Evolutionary conservation across 768 basidiomycete genomes (phyloP), one percentile per base, ranked within the genome.

Genomic region (Leccinum uliginosum): DNA sequence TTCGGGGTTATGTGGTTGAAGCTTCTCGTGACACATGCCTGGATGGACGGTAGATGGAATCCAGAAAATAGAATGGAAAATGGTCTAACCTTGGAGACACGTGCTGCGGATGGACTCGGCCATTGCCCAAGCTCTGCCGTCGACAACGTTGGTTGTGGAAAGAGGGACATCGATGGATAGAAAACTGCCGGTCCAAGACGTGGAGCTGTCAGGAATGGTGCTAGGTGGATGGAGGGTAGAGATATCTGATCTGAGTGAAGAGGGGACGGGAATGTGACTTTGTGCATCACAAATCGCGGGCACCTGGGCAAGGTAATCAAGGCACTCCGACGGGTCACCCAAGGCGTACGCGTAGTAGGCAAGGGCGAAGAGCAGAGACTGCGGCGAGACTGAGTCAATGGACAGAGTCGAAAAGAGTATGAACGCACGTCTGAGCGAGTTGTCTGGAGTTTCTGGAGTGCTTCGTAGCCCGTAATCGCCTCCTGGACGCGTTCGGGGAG

Each of bases 341-440:
- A 92, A 70, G 0, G 92, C 90, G 70, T 90, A 92, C 4, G 86
- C 84, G 65, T 89, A 88, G 70, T 91, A 92, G 2, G 90, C 91
- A 50, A 91, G 74, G 0, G 83, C 79, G 56, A 91, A 77, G 59
- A 80, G 75, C 15, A 89, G 75, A 11, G 85, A 84, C 91, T 93
- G n/a, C 2, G 19, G 27, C 62, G 27, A 50, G 52, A 43, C 57
- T 61, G 38, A 62, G 53, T 54, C 53, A 59, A 51, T 15, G 32
- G 2, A 23, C 6, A 34, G 6, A 50, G 3, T 6, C 27, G 35
- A 62, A 62, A 17, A 43, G 47, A 19, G 1, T 21, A n/a, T 9
- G 15, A 21, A 81, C 85, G 69, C 72, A 87, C 87, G 67, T 88
- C 83, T 34, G 75, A 77, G 57, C 79, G 83, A 30, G 78, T 75